Evolutionary conservation across 768 basidiomycete genomes (phyloP).

Genomic region (Suillus subaureus): DNA sequence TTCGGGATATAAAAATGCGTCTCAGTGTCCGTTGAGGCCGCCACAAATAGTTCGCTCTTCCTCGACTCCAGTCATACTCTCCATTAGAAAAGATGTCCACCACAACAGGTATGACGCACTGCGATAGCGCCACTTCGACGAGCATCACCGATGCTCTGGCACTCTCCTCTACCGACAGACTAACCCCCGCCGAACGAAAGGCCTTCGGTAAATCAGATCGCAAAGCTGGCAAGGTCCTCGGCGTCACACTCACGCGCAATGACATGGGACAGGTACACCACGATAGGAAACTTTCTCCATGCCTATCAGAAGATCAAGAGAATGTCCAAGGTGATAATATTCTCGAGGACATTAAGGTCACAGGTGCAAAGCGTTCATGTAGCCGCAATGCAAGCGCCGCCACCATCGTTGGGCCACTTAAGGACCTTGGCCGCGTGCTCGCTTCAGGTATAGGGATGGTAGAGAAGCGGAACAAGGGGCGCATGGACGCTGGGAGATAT

Average conservation of each 20-base stretch:
- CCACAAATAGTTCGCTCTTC: background rate
- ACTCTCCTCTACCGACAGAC: conserved; percentile 11
- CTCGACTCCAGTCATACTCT: background rate
- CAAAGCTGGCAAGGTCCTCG: conserved; percentile 18
- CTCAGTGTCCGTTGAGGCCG: background rate
- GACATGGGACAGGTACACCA: conserved; percentile 3
- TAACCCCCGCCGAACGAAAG: conserved; percentile 13
- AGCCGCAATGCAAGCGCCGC: conserved; percentile 10
- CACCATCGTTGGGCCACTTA: conserved; percentile 12
- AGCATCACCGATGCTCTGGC: background rate
- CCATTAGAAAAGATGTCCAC: background rate
- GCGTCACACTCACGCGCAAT: conserved; percentile 20
- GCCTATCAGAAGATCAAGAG: background rate
- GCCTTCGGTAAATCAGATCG: conserved; percentile 15
- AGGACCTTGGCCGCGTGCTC: conserved; percentile 7
- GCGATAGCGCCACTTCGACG: background rate
- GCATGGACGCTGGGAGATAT: background rate
- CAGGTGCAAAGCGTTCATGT: conserved; percentile 9
- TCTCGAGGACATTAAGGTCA: conserved; percentile 9
- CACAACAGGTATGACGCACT: background rate
- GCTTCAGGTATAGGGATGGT: conserved; percentile 5
- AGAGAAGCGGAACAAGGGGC: conserved; percentile 5
- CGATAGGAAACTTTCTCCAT: background rate
- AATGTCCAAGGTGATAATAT: background rate
- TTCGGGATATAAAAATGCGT: background rate